A percentile compares a stretch with the other conserved stretches of the same genome.
phyloP scores from a whole-genome alignment of 495 filamentous ascomycete species.

The Neurospora sp. region DNA sequence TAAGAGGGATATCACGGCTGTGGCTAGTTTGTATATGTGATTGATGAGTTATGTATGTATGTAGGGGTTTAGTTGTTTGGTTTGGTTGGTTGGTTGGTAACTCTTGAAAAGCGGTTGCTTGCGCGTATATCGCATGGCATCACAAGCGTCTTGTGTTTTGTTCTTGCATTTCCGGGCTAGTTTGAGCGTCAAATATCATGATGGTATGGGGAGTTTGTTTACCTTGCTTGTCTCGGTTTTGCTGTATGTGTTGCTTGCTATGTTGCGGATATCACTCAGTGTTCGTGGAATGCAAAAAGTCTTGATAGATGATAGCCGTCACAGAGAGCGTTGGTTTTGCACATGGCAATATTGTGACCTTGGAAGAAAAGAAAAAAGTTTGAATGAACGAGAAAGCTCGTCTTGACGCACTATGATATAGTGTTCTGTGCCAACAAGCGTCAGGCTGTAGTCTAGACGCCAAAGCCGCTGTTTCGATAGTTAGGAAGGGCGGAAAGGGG shows the following conservation, averaged over 20 bases:
- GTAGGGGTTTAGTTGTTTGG: not conserved
- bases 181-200: not conserved
- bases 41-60: not conserved
- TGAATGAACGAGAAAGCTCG: too few relatives aligned
- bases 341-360: not conserved
- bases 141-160: not conserved
- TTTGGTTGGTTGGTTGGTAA: not conserved
- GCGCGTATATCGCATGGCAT: not conserved
- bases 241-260: not conserved
- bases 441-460: too few relatives aligned
- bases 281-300: not conserved
- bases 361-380: too few relatives aligned
- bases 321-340: not conserved
- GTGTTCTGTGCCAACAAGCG: too few relatives aligned
- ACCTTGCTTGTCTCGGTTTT: not conserved
- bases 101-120: not conserved
- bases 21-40: constrained; percentile 75
- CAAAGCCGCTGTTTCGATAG: too few relatives aligned
- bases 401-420: too few relatives aligned
- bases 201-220: not conserved
- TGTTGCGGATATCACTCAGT: not conserved
- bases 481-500: too few relatives aligned
- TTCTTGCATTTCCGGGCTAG: not conserved
- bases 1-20: constrained; percentile 87
- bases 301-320: not conserved